A percentile compares a stretch with the other conserved stretches of the same genome.
Evolutionary conservation across 140 eudicot genomes (phyloP).

Genomic region (Flaveria floridana): DNA sequence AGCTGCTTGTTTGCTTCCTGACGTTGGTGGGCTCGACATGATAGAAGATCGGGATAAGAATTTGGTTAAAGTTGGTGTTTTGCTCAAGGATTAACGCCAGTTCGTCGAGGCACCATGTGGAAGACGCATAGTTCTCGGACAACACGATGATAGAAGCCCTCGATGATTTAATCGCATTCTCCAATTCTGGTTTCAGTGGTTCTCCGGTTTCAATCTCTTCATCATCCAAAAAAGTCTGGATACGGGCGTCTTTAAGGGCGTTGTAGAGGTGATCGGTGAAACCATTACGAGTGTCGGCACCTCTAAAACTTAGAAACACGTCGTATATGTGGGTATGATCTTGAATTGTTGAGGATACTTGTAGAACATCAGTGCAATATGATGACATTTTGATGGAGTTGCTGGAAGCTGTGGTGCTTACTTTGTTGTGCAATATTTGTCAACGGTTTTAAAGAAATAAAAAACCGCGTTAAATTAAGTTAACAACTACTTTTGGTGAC

Average conservation of each 20-base stretch:
- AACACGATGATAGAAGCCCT: too few relatives aligned
- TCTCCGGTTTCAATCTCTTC: slow-evolving; percentile 3
- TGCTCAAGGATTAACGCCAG: slow-evolving; percentile 12
- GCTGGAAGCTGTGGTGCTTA: not conserved
- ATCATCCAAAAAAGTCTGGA: not conserved
- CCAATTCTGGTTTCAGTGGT: slow-evolving; percentile 1
- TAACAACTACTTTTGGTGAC: not conserved
- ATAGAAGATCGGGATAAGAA: slow-evolving; percentile 13
- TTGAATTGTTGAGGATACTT: not conserved
- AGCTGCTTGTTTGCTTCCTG: slow-evolving; percentile 17
- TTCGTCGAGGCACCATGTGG: slow-evolving; percentile 14
- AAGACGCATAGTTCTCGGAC: slow-evolving; percentile 5
- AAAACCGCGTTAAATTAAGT: not conserved
- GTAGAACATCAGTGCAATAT: not conserved
- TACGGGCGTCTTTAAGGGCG: not conserved
- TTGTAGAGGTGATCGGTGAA: slow-evolving; percentile 18
- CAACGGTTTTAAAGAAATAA: not conserved
- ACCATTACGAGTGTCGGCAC: slow-evolving; percentile 12
- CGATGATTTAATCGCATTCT: not conserved
- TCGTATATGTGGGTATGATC: not conserved
- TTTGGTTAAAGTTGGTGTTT: not conserved
- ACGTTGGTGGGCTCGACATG: slow-evolving; percentile 9
- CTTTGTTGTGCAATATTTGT: not conserved
- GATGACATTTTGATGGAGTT: not conserved
- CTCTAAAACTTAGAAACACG: slow-evolving; percentile 7